phyloP scores from a whole-genome alignment of 2,329 filamentous ascomycete genomes.

The Penicillium sp. region DNA sequence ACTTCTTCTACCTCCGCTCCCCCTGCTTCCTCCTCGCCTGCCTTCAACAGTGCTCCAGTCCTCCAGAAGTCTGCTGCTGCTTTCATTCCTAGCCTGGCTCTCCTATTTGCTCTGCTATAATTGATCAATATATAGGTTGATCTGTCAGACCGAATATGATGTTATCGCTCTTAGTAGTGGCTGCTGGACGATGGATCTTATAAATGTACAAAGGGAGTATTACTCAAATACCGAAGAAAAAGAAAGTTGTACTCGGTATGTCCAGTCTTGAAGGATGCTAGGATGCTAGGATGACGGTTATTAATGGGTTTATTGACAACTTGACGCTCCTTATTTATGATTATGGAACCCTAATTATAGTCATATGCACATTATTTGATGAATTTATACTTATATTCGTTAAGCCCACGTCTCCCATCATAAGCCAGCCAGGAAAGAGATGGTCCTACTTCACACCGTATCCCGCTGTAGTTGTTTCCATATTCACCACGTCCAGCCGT shows the following conservation, averaged over 20 bases:
- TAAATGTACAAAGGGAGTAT: not conserved
- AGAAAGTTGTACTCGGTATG: slow-evolving; percentile 15
- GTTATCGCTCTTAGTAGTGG: not conserved
- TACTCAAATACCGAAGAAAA: slow-evolving; percentile 10
- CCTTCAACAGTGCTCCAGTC: slow-evolving; percentile 19
- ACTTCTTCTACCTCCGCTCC: slow-evolving; percentile 4
- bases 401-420: not conserved
- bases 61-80: slow-evolving; percentile 16
- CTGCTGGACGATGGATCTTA: not conserved
- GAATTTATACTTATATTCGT: slow-evolving; percentile 10
- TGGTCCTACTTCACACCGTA: not conserved
- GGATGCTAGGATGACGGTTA: slow-evolving; percentile 6
- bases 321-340: slow-evolving; percentile 19
- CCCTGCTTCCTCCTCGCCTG: slow-evolving; percentile 8
- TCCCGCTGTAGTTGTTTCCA: not conserved
- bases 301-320: slow-evolving; percentile 14
- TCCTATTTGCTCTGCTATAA: slow-evolving; percentile 21
- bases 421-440: not conserved
- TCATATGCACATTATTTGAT: slow-evolving; percentile 11
- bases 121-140: not conserved
- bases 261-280: not conserved
- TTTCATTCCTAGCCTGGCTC: slow-evolving; percentile 15
- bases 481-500: slow-evolving; percentile 6
- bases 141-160: not conserved
- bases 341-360: slow-evolving; percentile 15